phyloP scores from a whole-genome alignment of 306 rosid genomes.

The Purshia tridentata region DNA sequence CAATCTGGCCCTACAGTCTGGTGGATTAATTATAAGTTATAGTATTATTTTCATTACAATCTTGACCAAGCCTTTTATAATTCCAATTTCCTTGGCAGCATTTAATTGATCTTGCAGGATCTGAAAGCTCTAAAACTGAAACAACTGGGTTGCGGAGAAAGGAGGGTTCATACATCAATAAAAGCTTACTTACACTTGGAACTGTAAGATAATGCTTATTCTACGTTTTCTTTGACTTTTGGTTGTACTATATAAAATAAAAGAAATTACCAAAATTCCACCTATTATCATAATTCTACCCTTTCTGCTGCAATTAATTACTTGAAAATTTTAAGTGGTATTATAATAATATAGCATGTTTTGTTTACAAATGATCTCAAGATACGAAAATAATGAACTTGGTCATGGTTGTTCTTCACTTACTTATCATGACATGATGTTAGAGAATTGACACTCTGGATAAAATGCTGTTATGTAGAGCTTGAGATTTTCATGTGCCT shows the following conservation, averaged over 20 bases:
- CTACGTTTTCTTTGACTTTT: conserved; percentile 2
- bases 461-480: conserved; percentile 1
- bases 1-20: conserved; percentile 14
- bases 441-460: conserved; percentile 1
- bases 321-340: neutral
- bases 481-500: conserved; percentile 1
- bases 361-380: neutral
- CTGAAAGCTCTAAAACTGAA: conserved; percentile 90
- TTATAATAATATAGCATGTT: neutral
- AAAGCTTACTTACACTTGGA: conserved; percentile 87
- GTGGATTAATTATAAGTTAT: conserved; percentile 12
- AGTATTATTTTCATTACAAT: neutral
- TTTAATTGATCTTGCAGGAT: conserved; percentile 93
- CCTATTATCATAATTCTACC: neutral
- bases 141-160: conserved; percentile 86
- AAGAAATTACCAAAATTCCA: neutral
- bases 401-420: neutral
- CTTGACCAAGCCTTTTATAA: conserved; percentile 16
- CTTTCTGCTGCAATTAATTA: neutral
- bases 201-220: conserved; percentile 54
- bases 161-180: conserved; percentile 88
- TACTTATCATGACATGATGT: neutral
- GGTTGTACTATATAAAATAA: neutral
- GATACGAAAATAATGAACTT: neutral
- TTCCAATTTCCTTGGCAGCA: conserved; percentile 54